phyloP scores from a whole-genome alignment of 2,329 filamentous ascomycete genomes.

The Diaporthe eres region DNA sequence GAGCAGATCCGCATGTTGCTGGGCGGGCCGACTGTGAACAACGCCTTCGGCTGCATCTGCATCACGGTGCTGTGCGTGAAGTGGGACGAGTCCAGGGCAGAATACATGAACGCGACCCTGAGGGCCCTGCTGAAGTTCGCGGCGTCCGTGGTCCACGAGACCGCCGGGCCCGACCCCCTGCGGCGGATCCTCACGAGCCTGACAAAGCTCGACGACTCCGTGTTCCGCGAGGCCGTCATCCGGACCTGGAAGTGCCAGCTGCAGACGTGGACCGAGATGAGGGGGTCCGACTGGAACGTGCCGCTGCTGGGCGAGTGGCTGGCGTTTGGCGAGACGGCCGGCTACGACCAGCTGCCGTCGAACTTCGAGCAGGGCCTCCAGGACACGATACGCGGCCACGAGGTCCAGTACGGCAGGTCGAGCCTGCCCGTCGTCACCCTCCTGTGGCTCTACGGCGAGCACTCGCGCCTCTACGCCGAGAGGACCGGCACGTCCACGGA shows the following conservation, averaged over 20 bases:
- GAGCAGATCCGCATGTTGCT: constrained; percentile 4
- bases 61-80: constrained; percentile 4
- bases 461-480: neutral
- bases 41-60: neutral
- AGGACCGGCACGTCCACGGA: neutral
- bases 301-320: constrained; percentile 10
- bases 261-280: neutral
- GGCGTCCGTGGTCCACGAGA: neutral
- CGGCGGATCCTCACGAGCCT: neutral
- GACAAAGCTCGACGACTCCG: neutral
- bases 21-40: neutral
- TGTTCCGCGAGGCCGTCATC: constrained; percentile 5
- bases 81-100: neutral
- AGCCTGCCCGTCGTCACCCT: neutral
- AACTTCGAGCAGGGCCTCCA: neutral
- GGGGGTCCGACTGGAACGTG: neutral
- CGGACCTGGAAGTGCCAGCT: constrained; percentile 3
- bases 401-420: neutral
- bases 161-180: neutral
- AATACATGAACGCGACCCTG: neutral
- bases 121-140: constrained; percentile 6
- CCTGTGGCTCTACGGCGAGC: constrained; percentile 3
- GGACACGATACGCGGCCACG: neutral
- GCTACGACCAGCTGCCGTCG: neutral
- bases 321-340: neutral